phyloP scores from a whole-genome alignment of 768 basidiomycete genomes.

The Hydnomerulius pinastri region DNA sequence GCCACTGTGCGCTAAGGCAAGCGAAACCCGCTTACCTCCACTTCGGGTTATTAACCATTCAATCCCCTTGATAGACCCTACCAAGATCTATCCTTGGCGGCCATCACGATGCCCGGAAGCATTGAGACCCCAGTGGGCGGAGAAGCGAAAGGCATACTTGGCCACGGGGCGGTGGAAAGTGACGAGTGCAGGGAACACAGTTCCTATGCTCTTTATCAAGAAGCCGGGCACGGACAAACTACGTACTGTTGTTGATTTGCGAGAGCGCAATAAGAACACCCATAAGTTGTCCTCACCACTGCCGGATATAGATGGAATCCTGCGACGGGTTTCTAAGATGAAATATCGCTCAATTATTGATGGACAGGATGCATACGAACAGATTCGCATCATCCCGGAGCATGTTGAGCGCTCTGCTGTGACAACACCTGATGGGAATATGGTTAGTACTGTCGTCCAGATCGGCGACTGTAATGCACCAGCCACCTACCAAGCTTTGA shows the following conservation, averaged over 20 bases:
- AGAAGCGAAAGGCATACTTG: background rate
- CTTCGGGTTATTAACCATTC: slow-evolving; percentile 6
- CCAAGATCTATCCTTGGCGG: background rate
- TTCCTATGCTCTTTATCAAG: slow-evolving; percentile 3
- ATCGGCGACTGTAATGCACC: slow-evolving; percentile 40
- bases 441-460: slow-evolving; percentile 33
- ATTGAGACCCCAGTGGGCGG: background rate
- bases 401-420: slow-evolving; percentile 32
- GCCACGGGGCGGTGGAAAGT: background rate
- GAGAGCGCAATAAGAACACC: slow-evolving; percentile 17
- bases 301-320: slow-evolving; percentile 17
- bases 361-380: slow-evolving; percentile 21
- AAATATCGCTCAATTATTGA: slow-evolving; percentile 4
- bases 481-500: slow-evolving; percentile 40
- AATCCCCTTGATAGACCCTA: background rate
- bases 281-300: slow-evolving; percentile 15
- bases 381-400: slow-evolving; percentile 7
- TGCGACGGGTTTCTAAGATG: background rate
- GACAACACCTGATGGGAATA: slow-evolving; percentile 38
- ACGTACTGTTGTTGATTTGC: background rate
- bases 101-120: background rate
- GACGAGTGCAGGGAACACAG: background rate
- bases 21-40: background rate
- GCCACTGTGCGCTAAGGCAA: background rate
- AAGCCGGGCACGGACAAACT: slow-evolving; percentile 6